Conservation (phyloP, 1,284 basidiomycete species). For the Hortiboletus rubellus region DNA sequence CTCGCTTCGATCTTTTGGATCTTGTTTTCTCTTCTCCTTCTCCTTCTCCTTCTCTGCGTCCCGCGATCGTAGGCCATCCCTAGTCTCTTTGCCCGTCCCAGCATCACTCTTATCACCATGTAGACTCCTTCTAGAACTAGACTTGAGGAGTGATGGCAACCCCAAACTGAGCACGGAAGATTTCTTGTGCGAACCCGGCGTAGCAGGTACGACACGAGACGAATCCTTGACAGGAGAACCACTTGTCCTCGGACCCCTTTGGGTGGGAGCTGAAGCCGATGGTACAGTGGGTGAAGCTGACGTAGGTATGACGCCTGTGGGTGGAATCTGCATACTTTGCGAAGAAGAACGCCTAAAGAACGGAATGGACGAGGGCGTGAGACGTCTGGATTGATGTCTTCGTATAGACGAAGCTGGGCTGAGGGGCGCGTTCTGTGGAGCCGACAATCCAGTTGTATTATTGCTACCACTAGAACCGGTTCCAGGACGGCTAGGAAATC, state of each 20-base stretch:
- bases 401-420: slow-evolving; percentile 68
- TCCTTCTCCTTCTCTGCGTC: slow-evolving; percentile 60
- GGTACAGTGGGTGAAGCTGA: slow-evolving; percentile 58
- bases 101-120: slow-evolving; percentile 68
- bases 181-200: slow-evolving; percentile 68
- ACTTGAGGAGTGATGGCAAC: slow-evolving; percentile 80
- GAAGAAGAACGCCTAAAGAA: slow-evolving; percentile 94
- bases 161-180: slow-evolving; percentile 75
- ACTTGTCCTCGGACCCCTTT: slow-evolving; percentile 41
- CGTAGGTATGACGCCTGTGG: slow-evolving; percentile 36
- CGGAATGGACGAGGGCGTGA: slow-evolving; percentile 93
- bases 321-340: slow-evolving; percentile 73
- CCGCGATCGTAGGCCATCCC: slow-evolving; percentile 42
- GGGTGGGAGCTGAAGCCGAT: slow-evolving; percentile 42
- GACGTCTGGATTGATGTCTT: slow-evolving; percentile 69
- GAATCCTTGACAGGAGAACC: slow-evolving; percentile 56
- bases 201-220: slow-evolving; percentile 52
- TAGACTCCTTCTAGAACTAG: slow-evolving; percentile 77
- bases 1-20: slow-evolving; percentile 80
- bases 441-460: slow-evolving; percentile 53
- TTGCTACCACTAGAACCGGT: slow-evolving; percentile 73
- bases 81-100: slow-evolving; percentile 48
- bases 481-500: slow-evolving; percentile 59
- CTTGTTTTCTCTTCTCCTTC: slow-evolving; percentile 69
- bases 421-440: slow-evolving; percentile 55